Percentiles rank a stretch among this genome's conserved stretches.
phyloP scores from a whole-genome alignment of 345 rosid genomes.

The Hibiscus trionum region DNA sequence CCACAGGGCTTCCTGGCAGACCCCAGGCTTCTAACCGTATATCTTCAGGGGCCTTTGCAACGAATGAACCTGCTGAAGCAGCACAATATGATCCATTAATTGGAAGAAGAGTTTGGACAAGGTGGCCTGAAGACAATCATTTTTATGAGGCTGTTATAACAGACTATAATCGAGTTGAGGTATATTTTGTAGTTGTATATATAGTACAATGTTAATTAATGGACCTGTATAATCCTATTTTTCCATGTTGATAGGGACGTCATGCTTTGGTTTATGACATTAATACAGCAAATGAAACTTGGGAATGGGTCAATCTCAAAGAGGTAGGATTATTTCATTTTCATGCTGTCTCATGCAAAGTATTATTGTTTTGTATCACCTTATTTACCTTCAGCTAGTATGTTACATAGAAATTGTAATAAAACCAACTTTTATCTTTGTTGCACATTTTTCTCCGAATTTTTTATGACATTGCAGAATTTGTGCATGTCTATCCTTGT shows the following conservation, averaged over 20 bases:
- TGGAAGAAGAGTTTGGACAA: not conserved
- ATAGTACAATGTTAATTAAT: not conserved
- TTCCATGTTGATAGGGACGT: conserved; percentile 49
- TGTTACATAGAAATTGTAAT: not conserved
- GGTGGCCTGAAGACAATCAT: conserved; percentile 1
- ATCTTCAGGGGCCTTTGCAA: conserved; percentile 38
- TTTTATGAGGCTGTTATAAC: not conserved
- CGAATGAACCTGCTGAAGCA: conserved; percentile 60
- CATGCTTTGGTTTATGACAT: conserved; percentile 94
- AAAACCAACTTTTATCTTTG: not conserved
- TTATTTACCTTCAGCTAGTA: not conserved
- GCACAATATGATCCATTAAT: conserved; percentile 58
- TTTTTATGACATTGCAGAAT: not conserved
- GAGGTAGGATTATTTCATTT: conserved; percentile 46
- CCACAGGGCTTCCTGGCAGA: conserved; percentile 60
- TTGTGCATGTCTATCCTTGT: not conserved
- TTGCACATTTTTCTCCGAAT: not conserved
- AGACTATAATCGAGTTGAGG: not conserved
- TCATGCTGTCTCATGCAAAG: not conserved
- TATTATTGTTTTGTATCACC: not conserved
- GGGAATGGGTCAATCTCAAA: conserved; percentile 99
- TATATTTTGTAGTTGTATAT: not conserved
- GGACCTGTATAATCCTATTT: conserved; percentile 13
- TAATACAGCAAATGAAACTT: conserved; percentile 62
- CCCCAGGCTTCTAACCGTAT: conserved; percentile 44